Evolutionary conservation across 2,329 filamentous ascomycete genomes (phyloP), one percentile per base, ranked within the genome.

Genomic region (Macrophomina phaseolina): DNA sequence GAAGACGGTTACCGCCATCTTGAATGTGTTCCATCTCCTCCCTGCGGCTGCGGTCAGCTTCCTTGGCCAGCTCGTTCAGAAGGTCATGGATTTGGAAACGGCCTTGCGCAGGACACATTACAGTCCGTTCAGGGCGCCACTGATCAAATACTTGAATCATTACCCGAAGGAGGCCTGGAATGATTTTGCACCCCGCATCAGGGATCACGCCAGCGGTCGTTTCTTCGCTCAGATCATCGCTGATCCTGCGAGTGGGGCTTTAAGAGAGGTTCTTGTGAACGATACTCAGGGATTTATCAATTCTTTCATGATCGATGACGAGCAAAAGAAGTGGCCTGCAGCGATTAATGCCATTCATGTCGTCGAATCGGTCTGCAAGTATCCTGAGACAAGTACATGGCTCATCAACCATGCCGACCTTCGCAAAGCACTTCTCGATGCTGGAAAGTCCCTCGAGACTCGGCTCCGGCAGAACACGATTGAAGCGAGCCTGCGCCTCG

Each of bases 11-110:
- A 91, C 93, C 2, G 92, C 94, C 0, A 96, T 98, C 64, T 91
- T 99, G 77, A 95, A 97, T 75, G 94, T 99, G 66, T 99, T 99
- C 78, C 94, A 98, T 76, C 85, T 99, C n/a, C 84, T 99, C 4
- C 95, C 96, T 0, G 86, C 92, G 0, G 93, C 93, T 9, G 96
- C 96, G 1, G 92, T 94, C 68, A 89, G 90, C 16, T 99, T 99
- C 77, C 93, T 98, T 78, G 92, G 94, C 68, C 88, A 91, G 36
- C 86, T 99, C 51, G 92, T 98, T 58, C 91, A 97, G 71, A 92
- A 91, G 62, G 92, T 97, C n/a, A 83, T 99, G 66, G 91, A 93
- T 49, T 84, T 99, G 0, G 95, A 99, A 77, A 87, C 90, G 64
- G 91, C 90, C 70, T 83, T 99, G 46, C 88, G 95, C 38, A 85